Base-by-base conservation (phyloP, 2,329 filamentous ascomycete species). In the Hypomyces perniciosus region DNA sequence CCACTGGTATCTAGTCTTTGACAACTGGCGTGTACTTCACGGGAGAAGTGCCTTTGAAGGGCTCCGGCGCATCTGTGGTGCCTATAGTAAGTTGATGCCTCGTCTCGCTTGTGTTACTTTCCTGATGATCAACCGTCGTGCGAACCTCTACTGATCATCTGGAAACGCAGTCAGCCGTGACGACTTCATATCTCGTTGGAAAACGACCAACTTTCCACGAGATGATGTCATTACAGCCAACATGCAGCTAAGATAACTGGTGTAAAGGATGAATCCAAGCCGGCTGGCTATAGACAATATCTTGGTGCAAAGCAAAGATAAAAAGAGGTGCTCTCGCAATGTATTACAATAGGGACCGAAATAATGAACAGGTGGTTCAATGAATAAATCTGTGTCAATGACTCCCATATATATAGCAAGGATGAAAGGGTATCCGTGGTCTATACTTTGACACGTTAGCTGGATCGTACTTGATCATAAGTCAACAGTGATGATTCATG, bases 21-120 rank as follows among this genome's bases (percentile, higher is more conserved):
- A 99, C 65, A 97, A 99, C 63, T 96, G 92, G 90, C 80, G 93
- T 53, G 86, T 96, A 33, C 72, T 97, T 59, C 93, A 99, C 68
- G 93, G 92, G 1, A 77, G 93, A 59, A 84, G 84, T 46, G 81
- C 81, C 0, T 99, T 97, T 62, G 86, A 84, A 5, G 93, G 93
- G 1, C 83, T 86, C 63, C 77, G 93, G 58, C 83, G 91, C 58
- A 88, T 99, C 63, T 96, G 91, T 67, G 93, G 93, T 53, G 92
- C 81, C 8, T 97, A 97, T 62, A 85, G 89, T 90, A 72, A 77
- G 86, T 81, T 20, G 37, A 13, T 26, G 12, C 6, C 31, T 29
- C 20, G 54, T 46, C 7, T 9, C 6, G 6, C n/a, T 1, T 28
- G 4, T 34, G 41, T 30, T 7, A n/a, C 37, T 27, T 9, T 9